phyloP scores from a whole-genome alignment of 1,139 yeast species.

The Eremothecium cymbalariae region DNA sequence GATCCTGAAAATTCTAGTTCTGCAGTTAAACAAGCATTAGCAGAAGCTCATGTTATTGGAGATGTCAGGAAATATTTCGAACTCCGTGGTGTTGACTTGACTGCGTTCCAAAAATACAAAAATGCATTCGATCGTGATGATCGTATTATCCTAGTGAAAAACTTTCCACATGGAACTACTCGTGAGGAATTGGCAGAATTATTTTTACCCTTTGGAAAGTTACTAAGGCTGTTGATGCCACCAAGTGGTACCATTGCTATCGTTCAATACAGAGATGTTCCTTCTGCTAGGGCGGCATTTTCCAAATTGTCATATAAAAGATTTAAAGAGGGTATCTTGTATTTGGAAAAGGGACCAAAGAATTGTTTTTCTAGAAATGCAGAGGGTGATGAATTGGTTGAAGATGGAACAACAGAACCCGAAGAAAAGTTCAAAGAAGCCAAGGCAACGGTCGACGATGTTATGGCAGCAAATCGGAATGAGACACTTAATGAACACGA shows the following conservation, averaged over 20 bases:
- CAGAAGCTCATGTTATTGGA: conserved; percentile 93
- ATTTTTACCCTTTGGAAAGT: conserved; percentile 70
- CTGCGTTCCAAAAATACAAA: conserved; percentile 47
- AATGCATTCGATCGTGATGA: conserved; percentile 66
- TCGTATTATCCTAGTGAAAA: conserved; percentile 71
- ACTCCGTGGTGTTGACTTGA: conserved; percentile 72
- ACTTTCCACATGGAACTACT: conserved; percentile 82
- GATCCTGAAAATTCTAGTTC: conserved; percentile 82
- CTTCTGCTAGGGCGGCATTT: conserved; percentile 85
- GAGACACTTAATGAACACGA: conserved; percentile 30
- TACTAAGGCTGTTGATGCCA: conserved; percentile 81
- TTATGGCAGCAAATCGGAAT: conserved; percentile 32
- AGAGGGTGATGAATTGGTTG: conserved; percentile 19
- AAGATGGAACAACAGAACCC: conserved; percentile 32
- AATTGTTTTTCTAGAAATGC: conserved; percentile 65
- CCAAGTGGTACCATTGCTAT: conserved; percentile 96
- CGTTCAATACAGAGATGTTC: conserved; percentile 78
- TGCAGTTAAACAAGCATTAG: conserved; percentile 96
- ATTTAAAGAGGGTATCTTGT: conserved; percentile 75
- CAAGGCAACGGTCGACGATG: conserved; percentile 38
- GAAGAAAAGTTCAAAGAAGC: conserved; percentile 37
- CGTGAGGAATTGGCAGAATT: conserved; percentile 72
- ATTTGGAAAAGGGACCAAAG: conserved; percentile 89
- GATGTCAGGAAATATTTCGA: conserved; percentile 86
- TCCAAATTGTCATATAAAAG: conserved; percentile 79